phyloP scores from a whole-genome alignment of 352 stramenopile genomes.

The Phytophthora ramorum region DNA sequence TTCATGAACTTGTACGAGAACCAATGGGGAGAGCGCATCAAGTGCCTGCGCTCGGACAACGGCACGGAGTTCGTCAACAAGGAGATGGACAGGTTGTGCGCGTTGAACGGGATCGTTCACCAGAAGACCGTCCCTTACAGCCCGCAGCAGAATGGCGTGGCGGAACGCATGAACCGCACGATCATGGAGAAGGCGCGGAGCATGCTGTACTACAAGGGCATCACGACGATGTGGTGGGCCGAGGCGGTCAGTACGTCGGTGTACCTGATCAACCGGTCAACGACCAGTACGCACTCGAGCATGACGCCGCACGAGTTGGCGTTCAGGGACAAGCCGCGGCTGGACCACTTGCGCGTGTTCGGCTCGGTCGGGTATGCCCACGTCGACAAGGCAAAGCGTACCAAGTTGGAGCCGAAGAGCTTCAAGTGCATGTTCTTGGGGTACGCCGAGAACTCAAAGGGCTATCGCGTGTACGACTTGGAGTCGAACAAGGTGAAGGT shows the following conservation, averaged over 20 bases:
- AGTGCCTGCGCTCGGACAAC: slow-evolving; percentile 35
- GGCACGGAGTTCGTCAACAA: slow-evolving; percentile 41
- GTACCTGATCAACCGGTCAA: slow-evolving; percentile 35
- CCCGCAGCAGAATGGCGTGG: slow-evolving; percentile 28
- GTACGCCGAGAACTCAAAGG: slow-evolving; percentile 26
- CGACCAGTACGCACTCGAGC: neutral
- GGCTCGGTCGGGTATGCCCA: slow-evolving; percentile 37
- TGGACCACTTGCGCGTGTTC: slow-evolving; percentile 37
- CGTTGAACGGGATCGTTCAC: slow-evolving; percentile 19
- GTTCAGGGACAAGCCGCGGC: slow-evolving; percentile 12
- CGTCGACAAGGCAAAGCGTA: slow-evolving; percentile 27
- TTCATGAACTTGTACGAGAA: slow-evolving; percentile 25
- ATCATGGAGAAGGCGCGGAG: slow-evolving; percentile 33
- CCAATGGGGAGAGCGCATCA: slow-evolving; percentile 26
- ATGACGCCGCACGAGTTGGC: slow-evolving; percentile 32
- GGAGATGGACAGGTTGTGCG: slow-evolving; percentile 5
- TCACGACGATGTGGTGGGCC: slow-evolving; percentile 36
- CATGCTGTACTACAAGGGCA: slow-evolving; percentile 38
- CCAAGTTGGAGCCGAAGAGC: slow-evolving; percentile 36
- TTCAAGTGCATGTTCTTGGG: slow-evolving; percentile 34
- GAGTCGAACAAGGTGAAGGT: slow-evolving; percentile 22
- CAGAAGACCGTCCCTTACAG: slow-evolving; percentile 16
- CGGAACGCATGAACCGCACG: slow-evolving; percentile 29
- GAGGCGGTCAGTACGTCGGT: slow-evolving; percentile 39
- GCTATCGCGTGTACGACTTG: slow-evolving; percentile 27